Base-by-base conservation (phyloP, 441 rosid genomes). In the Arabidopsis lyrata region DNA sequence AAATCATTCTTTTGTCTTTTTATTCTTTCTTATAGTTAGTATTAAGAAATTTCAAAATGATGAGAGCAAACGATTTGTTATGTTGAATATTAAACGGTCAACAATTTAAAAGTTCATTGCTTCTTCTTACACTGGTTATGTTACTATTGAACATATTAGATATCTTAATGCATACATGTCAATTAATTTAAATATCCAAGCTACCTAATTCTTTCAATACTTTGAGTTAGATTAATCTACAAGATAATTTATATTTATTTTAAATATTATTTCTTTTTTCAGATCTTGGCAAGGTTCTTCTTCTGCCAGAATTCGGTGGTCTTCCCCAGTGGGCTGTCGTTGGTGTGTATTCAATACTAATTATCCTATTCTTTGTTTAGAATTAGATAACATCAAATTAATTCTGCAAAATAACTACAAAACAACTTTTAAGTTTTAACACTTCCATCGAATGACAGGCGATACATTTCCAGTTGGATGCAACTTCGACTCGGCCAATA, bases 321-420 rank as follows among this genome's bases (percentile, higher is more conserved):
- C 87, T 86, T 70, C 88, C 89, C 13, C 93, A 85, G 18, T 86
- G 90, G 93, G 80, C 86, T 41, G 90, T 85, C 22, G 88, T 86
- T 29, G 90, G 92, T 83, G n/a, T 56, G 85, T 62, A 12, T 22
- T 32, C 32, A 34, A 24, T 6, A 13, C 1, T 12, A 45, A 8
- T 73, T 24, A 54, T 62, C 27, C 3, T 55, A 14, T 36, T 55
- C 41, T 14, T 27, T 24, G 41, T 9, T 7, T 35, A 3, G 10
- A 2, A 2, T 8, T 29, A 29, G 0, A 29, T 29, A 0, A 29
- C 27, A 24, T 24, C 27, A 22, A 22, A 22, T 22, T 24, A 8
- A 34, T 42, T 57, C 20, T 60, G 39, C 15, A 31, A 65, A 59
- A 11, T 61, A 62, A 16, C 24, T n/a, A 61, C 56, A 12, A 67